Conservation (phyloP, 352 stramenopile species). For the Phytophthora capsici region DNA sequence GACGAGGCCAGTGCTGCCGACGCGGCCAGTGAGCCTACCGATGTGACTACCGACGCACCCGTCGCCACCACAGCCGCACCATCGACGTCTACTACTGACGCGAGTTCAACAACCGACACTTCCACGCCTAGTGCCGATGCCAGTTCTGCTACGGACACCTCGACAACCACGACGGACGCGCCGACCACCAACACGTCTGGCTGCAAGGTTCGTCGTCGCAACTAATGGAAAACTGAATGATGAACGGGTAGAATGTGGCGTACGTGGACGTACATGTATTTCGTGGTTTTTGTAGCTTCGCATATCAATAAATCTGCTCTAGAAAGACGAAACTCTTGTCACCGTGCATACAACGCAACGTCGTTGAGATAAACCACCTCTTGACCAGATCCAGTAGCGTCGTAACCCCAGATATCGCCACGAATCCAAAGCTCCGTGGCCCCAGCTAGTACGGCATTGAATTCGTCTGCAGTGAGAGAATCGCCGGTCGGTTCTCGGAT, state of each 20-base stretch:
- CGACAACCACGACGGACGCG: constrained; percentile 18
- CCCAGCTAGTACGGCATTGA: constrained; percentile 39
- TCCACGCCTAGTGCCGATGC: constrained; percentile 3
- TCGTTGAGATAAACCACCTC: constrained; percentile 83
- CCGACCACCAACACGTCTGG: constrained; percentile 27
- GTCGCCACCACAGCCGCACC: constrained; percentile 9
- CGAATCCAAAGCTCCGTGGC: constrained; percentile 63
- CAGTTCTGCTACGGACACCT: constrained; percentile 1
- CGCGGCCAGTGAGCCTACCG: not conserved
- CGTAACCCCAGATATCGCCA: constrained; percentile 70
- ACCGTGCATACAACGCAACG: constrained; percentile 51
- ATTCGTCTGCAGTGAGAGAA: constrained; percentile 32
- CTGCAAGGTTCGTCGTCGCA: constrained; percentile 43
- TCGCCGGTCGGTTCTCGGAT: constrained; percentile 58
- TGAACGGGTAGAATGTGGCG: too few relatives aligned
- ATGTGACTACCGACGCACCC: constrained; percentile 12
- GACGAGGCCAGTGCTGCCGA: not conserved
- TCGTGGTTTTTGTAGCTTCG: constrained; percentile 8
- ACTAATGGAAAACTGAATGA: constrained; percentile 16
- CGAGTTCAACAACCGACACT: not conserved
- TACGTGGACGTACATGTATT: constrained; percentile 14
- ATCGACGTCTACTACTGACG: not conserved
- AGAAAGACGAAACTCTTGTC: constrained; percentile 7
- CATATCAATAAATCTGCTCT: constrained; percentile 24
- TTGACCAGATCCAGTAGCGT: constrained; percentile 50